phyloP scores from a whole-genome alignment of 2,329 filamentous ascomycete genomes.

The Chaetomium olivaceum region DNA sequence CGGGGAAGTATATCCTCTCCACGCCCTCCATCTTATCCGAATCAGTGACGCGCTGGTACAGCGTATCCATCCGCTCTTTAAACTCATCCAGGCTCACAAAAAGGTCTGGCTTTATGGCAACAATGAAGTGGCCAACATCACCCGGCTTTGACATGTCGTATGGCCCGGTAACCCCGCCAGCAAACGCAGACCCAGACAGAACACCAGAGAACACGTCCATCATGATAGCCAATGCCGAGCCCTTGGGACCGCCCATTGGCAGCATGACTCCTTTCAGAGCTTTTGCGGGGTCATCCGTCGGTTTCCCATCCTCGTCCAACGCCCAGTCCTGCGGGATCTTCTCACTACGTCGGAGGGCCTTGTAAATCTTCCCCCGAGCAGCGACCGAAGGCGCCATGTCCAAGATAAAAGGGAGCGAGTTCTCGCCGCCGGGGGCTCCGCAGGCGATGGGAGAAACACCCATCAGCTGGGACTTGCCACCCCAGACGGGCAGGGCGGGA shows the following conservation, averaged over 20 bases:
- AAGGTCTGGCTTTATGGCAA: slow-evolving; percentile 72
- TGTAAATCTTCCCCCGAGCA: slow-evolving; percentile 72
- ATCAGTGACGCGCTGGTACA: slow-evolving; percentile 56
- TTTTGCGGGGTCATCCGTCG: slow-evolving; percentile 69
- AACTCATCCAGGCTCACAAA: slow-evolving; percentile 73
- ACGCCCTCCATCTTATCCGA: slow-evolving; percentile 57
- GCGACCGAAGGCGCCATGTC: slow-evolving; percentile 73
- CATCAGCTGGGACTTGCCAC: slow-evolving; percentile 67
- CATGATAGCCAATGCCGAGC: slow-evolving; percentile 75
- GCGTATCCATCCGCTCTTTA: slow-evolving; percentile 57
- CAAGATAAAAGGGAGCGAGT: slow-evolving; percentile 63
- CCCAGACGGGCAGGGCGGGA: slow-evolving; percentile 71
- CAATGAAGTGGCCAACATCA: slow-evolving; percentile 73
- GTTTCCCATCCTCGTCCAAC: slow-evolving; percentile 66
- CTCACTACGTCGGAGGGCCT: slow-evolving; percentile 65
- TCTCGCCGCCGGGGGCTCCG: slow-evolving; percentile 64
- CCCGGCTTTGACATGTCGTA: slow-evolving; percentile 70
- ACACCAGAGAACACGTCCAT: slow-evolving; percentile 88
- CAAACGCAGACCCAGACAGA: slow-evolving; percentile 75
- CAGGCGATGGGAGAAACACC: slow-evolving; percentile 75
- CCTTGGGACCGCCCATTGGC: slow-evolving; percentile 83
- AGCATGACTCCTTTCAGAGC: slow-evolving; percentile 79
- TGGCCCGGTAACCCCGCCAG: slow-evolving; percentile 72
- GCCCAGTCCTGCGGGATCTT: slow-evolving; percentile 75
- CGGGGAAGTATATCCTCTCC: slow-evolving; percentile 61